These are phyloP conservation scores for Massospora cicadina DNA, from an alignment of 371 early-diverging fungal genomes.

Conservation along the genomic window DNA sequence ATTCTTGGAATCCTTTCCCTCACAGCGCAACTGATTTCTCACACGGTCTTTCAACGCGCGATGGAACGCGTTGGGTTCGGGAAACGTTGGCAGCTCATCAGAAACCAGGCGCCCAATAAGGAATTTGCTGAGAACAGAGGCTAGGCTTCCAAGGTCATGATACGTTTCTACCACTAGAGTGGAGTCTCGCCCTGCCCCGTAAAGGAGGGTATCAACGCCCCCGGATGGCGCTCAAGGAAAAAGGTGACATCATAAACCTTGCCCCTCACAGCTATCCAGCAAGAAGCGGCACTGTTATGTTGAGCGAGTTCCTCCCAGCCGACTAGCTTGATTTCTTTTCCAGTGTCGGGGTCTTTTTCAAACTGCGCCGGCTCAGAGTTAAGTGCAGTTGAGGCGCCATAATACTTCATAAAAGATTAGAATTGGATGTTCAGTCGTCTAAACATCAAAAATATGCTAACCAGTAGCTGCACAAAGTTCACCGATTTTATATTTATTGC, in stretches of 20 bases:
- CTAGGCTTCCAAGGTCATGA: constrained; percentile 58
- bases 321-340: not conserved
- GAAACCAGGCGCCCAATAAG: constrained; percentile 35
- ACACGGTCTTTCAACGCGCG: constrained; percentile 9
- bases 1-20: constrained; percentile 17
- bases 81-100: constrained; percentile 30
- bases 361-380: not conserved
- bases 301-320: constrained; percentile 48
- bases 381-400: not conserved
- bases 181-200: constrained; percentile 57
- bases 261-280: constrained; percentile 75
- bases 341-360: not conserved
- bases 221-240: constrained; percentile 82
- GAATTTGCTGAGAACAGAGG: constrained; percentile 38
- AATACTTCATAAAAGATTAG: not conserved
- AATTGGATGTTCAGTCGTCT: too few species aligned
- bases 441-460: too few species aligned
- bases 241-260: constrained; percentile 80
- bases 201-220: constrained; percentile 59
- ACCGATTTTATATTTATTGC: too few species aligned
- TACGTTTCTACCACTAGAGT: constrained; percentile 81
- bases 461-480: too few species aligned
- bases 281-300: constrained; percentile 55
- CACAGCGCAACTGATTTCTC: constrained; percentile 17
- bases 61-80: constrained; percentile 25